These are phyloP conservation scores for Isoetes taiwanensis DNA, from an alignment of 75 land plant genomes.

Conservation along the genomic window DNA sequence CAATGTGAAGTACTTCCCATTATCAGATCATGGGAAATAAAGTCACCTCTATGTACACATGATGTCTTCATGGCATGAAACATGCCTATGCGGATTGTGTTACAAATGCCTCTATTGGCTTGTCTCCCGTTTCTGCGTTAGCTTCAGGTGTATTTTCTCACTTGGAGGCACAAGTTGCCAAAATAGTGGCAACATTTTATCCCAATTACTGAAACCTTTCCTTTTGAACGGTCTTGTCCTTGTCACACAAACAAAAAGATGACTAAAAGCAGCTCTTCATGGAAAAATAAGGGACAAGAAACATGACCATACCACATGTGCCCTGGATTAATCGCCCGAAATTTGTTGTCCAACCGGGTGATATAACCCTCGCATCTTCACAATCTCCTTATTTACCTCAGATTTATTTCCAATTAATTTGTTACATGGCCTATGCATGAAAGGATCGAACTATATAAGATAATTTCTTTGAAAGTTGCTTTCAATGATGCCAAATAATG, in stretches of 20 bases:
- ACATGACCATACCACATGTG: conserved; percentile 59
- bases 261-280: not conserved
- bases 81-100: conserved; percentile 14
- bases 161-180: conserved; percentile 99
- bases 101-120: conserved; percentile 7
- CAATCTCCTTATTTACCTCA: conserved; percentile 95
- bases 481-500: too few relatives aligned
- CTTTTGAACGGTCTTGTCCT: conserved; percentile 90
- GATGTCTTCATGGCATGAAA: not conserved
- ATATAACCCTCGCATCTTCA: conserved; percentile 81
- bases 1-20: not conserved
- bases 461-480: too few relatives aligned
- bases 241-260: not conserved
- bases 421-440: too few relatives aligned
- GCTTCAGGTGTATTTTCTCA: conserved; percentile 98
- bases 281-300: not conserved
- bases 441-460: too few relatives aligned
- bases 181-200: conserved; percentile 58
- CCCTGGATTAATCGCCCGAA: conserved; percentile 66
- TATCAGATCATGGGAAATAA: not conserved
- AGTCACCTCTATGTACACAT: not conserved
- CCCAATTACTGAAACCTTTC: conserved; percentile 63
- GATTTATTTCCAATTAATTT: too few relatives aligned
- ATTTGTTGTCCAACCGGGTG: conserved; percentile 83
- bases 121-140: conserved; percentile 36